These are phyloP conservation scores for Rubus idaeus DNA, from an alignment of 306 rosid species.

Conservation along the genomic window DNA sequence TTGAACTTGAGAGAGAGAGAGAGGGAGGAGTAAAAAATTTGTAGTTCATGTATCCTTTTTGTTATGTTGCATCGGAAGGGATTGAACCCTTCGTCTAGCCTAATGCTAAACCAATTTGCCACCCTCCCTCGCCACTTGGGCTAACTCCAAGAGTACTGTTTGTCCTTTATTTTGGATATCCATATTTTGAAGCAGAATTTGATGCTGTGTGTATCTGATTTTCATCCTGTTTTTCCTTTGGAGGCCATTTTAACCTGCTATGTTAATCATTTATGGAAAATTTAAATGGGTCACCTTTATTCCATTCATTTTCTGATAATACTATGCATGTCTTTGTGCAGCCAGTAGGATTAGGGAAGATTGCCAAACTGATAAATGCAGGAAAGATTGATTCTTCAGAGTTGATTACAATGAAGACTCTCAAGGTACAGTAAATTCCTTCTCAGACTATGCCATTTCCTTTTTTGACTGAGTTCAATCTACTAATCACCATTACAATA, in stretches of 20 bases:
- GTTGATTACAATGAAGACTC: constrained; percentile 89
- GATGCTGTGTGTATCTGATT: not conserved
- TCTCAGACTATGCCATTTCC: constrained; percentile 29
- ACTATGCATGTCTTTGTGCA: constrained; percentile 28
- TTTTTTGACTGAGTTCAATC: constrained; percentile 27
- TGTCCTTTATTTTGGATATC: not conserved
- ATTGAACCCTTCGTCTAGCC: not conserved
- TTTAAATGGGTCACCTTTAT: not conserved
- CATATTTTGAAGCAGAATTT: not conserved
- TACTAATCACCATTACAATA: constrained; percentile 35
- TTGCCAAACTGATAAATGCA: constrained; percentile 75
- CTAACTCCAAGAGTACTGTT: not conserved
- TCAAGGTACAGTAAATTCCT: constrained; percentile 57
- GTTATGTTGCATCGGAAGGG: not conserved
- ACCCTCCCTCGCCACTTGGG: too few species aligned
- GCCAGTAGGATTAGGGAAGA: constrained; percentile 93
- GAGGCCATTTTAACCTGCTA: not conserved
- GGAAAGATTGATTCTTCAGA: constrained; percentile 93
- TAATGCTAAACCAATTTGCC: not conserved
- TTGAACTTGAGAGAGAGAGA: not conserved
- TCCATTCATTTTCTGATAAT: constrained; percentile 19
- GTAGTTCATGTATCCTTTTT: not conserved
- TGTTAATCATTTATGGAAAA: not conserved
- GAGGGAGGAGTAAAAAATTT: not conserved
- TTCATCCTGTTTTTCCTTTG: not conserved